phyloP scores from a whole-genome alignment of 108 stramenopile genomes.

The Poteriospumella lacustris region DNA sequence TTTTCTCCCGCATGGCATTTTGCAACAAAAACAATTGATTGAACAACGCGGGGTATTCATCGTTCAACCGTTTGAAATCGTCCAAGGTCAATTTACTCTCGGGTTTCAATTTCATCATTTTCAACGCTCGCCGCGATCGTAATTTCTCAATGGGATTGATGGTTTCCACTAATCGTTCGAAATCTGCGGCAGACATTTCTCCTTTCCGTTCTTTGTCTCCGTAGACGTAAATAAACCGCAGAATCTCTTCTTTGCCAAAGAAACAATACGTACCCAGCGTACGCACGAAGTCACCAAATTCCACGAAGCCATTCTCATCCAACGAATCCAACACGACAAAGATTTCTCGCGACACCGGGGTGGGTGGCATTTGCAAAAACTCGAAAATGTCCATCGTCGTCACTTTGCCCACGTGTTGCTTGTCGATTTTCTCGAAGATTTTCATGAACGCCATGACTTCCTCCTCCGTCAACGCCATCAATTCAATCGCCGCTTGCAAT shows the following conservation, averaged over 20 bases:
- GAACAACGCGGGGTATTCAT: neutral
- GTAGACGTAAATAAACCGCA: neutral
- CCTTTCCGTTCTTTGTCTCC: constrained; percentile 12
- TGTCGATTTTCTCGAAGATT: constrained; percentile 12
- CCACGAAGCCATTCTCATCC: neutral
- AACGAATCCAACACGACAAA: neutral
- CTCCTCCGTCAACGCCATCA: constrained; percentile 3
- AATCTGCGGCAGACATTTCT: neutral
- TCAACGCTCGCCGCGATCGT: constrained; percentile 3
- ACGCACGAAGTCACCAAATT: constrained; percentile 26
- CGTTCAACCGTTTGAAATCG: constrained; percentile 1
- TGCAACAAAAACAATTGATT: neutral
- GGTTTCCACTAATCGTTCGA: neutral
- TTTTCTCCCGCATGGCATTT: constrained; percentile 23
- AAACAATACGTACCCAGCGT: constrained; percentile 5
- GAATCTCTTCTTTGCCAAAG: constrained; percentile 22
- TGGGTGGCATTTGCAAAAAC: neutral
- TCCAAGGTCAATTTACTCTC: neutral
- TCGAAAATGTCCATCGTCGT: neutral
- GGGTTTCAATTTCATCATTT: neutral
- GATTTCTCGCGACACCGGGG: neutral
- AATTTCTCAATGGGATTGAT: constrained; percentile 18
- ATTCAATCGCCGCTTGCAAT: neutral
- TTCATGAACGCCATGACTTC: neutral
- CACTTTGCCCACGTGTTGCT: neutral